Percentiles rank a stretch among this genome's conserved stretches.
phyloP scores from a whole-genome alignment of 352 stramenopile species.

The Pythium aquatile region DNA sequence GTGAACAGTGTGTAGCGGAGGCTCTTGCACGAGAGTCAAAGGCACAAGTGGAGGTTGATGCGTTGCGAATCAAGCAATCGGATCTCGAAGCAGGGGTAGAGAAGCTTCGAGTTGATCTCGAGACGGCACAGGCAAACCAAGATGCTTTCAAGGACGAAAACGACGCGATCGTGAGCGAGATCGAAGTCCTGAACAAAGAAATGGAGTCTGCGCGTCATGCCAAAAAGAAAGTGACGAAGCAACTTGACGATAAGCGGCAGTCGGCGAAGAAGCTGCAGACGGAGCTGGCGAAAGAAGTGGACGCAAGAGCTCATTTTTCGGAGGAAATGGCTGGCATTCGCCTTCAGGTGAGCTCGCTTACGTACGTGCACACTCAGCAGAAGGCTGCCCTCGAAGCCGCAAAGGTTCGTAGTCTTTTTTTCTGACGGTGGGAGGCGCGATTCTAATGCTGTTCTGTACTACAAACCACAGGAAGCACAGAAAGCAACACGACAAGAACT shows the following conservation, averaged over 20 bases:
- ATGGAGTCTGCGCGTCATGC: conserved; percentile 56
- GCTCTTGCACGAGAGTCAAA: conserved; percentile 35
- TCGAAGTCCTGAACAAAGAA: conserved; percentile 63
- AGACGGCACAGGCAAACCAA: conserved; percentile 49
- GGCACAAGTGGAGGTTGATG: conserved; percentile 34
- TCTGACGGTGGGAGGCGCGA: neutral
- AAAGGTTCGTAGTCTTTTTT: conserved; percentile 38
- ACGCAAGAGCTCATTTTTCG: conserved; percentile 68
- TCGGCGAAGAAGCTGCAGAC: conserved; percentile 71
- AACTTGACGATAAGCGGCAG: conserved; percentile 80
- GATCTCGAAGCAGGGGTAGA: conserved; percentile 34
- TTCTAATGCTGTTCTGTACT: conserved; percentile 4
- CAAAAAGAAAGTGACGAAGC: conserved; percentile 73
- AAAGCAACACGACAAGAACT: conserved; percentile 63
- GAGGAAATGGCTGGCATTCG: conserved; percentile 71
- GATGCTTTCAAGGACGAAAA: conserved; percentile 70
- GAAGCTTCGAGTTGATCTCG: conserved; percentile 36
- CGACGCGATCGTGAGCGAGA: conserved; percentile 68
- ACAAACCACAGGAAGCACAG: conserved; percentile 39
- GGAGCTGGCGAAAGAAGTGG: conserved; percentile 60
- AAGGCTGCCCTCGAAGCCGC: conserved; percentile 62
- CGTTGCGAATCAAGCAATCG: conserved; percentile 31
- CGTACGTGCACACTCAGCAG: conserved; percentile 75
- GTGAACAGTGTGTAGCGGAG: conserved; percentile 34
- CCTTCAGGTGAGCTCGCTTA: conserved; percentile 72